Conservation (phyloP, 768 basidiomycete species). For the Lactifluus piperatus region DNA sequence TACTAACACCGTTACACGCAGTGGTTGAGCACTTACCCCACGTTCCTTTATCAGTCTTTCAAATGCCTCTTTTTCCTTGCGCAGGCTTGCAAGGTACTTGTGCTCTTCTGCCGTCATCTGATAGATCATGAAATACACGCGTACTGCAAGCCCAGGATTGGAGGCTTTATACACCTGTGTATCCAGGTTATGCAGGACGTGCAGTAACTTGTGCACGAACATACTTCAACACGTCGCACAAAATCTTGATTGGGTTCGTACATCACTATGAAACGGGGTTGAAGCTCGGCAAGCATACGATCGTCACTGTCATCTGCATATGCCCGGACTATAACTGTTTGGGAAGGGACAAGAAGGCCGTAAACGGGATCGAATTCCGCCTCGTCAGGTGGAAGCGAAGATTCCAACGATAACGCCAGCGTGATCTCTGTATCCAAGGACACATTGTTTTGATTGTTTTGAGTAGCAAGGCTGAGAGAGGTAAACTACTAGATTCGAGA, state of each 20-base stretch:
- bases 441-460: slow-evolving; percentile 12
- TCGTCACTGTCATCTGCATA: slow-evolving; percentile 95
- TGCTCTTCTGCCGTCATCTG: slow-evolving; percentile 90
- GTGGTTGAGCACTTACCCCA: slow-evolving; percentile 48
- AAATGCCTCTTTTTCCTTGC: slow-evolving; percentile 91
- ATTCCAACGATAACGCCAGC: slow-evolving; percentile 20
- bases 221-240: slow-evolving; percentile 81
- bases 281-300: slow-evolving; percentile 72
- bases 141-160: slow-evolving; percentile 70
- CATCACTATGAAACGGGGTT: slow-evolving; percentile 91
- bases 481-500: not conserved
- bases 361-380: slow-evolving; percentile 67
- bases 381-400: slow-evolving; percentile 15
- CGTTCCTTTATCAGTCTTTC: slow-evolving; percentile 88
- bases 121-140: slow-evolving; percentile 97
- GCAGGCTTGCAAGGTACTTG: slow-evolving; percentile 81
- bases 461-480: slow-evolving; percentile 8
- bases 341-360: slow-evolving; percentile 67
- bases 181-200: not conserved
- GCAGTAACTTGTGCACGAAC: slow-evolving; percentile 13
- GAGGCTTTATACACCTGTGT: slow-evolving; percentile 76
- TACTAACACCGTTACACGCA: not conserved
- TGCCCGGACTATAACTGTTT: slow-evolving; percentile 77
- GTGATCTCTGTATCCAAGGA: slow-evolving; percentile 33
- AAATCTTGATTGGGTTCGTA: slow-evolving; percentile 94